Evolutionary conservation across 768 basidiomycete species (phyloP), one percentile per base, ranked within the genome.

Genomic region (Psilocybe tampanensis): DNA sequence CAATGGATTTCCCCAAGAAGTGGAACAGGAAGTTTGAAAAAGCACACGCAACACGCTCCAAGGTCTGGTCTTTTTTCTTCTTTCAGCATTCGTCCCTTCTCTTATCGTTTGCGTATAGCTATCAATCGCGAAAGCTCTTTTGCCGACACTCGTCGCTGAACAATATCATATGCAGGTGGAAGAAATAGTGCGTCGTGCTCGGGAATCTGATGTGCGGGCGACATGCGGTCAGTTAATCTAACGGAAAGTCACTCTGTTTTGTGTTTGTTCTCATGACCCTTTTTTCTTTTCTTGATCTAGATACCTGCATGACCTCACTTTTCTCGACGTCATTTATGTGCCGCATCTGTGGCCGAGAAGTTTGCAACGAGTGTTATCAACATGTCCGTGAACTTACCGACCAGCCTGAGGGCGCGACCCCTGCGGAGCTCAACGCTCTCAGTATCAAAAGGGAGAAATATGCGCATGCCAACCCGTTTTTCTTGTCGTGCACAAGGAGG

Each of bases 241-340:
- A 4, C 29, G 29, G 29, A 29, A 29, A 29, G 5, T 29, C 29
- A 29, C 5, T 29, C n/a, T n/a, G n/a, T 29, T 29, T 29, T 29
- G 29, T 29, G 29, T 29, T 50, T 60, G 51, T 49, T 47, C 55
- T 47, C 26, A 36, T 8, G 34, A 23, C 34, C 44, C 8, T 23
- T n/a, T 23, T 54, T 18, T 32, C 44, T 29, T 59, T 54, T 44
- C 19, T 41, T 56, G 18, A 49, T 64, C 18, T 68, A 96, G 94
- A 97, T 72, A 93, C 90, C 1, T 97, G 95, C 71, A 90, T 93
- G 80, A 95, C 93, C 4, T 95, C 94, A 12, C 86, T 96, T 55
- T 96, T 96, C 71, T 89, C 90, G 6, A 86, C 85, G 55, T 89
- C 86, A 26, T 96, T 91, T 86, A 90, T 95, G 83, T 96, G 94